These are phyloP conservation scores for Cornus florida DNA, from an alignment of 148 eudicot genomes.

Conservation along the genomic window DNA sequence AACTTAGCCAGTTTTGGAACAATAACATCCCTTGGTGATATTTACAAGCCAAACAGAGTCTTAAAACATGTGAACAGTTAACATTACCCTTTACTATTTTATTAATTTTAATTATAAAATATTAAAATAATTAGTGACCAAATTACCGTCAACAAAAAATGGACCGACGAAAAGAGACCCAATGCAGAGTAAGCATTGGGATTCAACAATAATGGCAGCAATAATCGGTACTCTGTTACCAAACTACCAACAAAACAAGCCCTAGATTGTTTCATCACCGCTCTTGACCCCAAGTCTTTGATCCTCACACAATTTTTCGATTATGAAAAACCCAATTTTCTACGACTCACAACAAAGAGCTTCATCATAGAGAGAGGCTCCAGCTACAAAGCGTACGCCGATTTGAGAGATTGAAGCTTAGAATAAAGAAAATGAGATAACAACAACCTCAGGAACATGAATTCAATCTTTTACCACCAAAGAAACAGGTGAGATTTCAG, in stretches of 20 bases:
- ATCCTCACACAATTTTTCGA: constrained; percentile 32
- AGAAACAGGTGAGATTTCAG: constrained; percentile 31
- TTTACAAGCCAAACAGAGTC: too few relatives aligned
- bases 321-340: constrained; percentile 17
- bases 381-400: constrained; percentile 47
- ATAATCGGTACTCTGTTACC: constrained; percentile 21
- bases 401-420: too few relatives aligned
- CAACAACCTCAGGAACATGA: constrained; percentile 20
- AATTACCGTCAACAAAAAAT: too few relatives aligned
- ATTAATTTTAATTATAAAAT: too few relatives aligned
- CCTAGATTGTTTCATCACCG: constrained; percentile 10
- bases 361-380: constrained; percentile 51
- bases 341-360: constrained; percentile 35
- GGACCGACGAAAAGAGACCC: too few relatives aligned
- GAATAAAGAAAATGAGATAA: constrained; percentile 10
- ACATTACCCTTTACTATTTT: too few relatives aligned
- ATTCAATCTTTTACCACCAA: constrained; percentile 21
- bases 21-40: too few relatives aligned
- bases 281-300: constrained; percentile 39
- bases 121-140: too few relatives aligned
- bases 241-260: too few relatives aligned
- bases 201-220: constrained; percentile 39
- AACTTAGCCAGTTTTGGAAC: too few relatives aligned
- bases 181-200: too few relatives aligned
- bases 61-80: too few relatives aligned